Evolutionary conservation across 768 basidiomycete species (phyloP).

Genomic region (Termitomyces sp.): DNA sequence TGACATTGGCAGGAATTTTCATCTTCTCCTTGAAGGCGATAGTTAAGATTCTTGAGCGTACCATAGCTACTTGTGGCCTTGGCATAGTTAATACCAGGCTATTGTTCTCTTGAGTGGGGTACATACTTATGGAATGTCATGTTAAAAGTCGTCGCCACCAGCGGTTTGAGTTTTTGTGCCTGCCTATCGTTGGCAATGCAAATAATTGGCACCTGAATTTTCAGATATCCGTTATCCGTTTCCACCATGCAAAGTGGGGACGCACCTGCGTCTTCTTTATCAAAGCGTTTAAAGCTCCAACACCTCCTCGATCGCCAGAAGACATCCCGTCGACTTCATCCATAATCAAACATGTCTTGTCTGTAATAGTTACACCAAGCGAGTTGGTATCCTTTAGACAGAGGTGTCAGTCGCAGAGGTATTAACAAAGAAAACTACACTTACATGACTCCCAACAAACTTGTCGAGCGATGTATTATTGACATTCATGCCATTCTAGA

Average conservation of each 20-base stretch:
- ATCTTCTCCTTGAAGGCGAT: conserved; percentile 95
- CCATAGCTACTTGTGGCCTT: conserved; percentile 72
- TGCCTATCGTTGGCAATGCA: conserved; percentile 93
- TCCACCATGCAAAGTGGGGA: not conserved
- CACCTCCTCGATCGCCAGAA: conserved; percentile 93
- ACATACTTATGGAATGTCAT: conserved; percentile 76
- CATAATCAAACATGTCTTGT: conserved; percentile 91
- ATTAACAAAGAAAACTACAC: conserved; percentile 9
- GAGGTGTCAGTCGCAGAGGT: not conserved
- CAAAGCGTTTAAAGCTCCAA: conserved; percentile 86
- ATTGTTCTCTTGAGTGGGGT: not conserved
- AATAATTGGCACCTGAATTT: conserved; percentile 83
- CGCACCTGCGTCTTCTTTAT: conserved; percentile 89
- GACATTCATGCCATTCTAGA: conserved; percentile 83
- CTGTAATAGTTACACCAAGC: conserved; percentile 70
- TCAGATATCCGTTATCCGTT: not conserved
- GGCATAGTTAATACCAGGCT: not conserved
- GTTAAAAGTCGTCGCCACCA: conserved; percentile 65
- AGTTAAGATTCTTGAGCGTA: conserved; percentile 85
- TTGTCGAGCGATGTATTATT: conserved; percentile 87
- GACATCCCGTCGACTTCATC: conserved; percentile 99
- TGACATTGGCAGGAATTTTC: conserved; percentile 85
- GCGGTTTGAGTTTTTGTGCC: conserved; percentile 89
- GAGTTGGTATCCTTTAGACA: conserved; percentile 52
- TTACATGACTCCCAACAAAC: conserved; percentile 62